Conservation (phyloP, 129 eudicot genomes). For the Helianthus tuberosus region DNA sequence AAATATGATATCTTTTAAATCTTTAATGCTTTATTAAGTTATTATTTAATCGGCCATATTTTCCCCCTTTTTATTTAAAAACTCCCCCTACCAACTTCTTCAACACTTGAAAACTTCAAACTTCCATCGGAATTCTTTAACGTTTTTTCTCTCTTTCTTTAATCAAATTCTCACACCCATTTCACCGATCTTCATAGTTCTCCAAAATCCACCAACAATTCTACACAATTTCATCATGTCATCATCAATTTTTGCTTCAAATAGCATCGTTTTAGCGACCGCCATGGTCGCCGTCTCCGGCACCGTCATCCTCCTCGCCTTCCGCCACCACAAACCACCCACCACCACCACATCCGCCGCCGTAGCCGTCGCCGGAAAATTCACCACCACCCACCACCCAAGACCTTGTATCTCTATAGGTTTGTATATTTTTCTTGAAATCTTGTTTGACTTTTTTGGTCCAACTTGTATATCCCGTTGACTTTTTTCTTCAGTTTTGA, state of each 20-base stretch:
- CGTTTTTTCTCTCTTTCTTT: background rate
- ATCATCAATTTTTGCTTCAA: conserved; percentile 53
- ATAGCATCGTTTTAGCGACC: conserved; percentile 62
- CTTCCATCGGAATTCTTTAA: conserved; percentile 4
- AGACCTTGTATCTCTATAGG: conserved; percentile 77
- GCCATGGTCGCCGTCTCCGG: conserved; percentile 85
- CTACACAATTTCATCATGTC: conserved; percentile 13
- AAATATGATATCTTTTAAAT: background rate
- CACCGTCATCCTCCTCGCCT: conserved; percentile 62
- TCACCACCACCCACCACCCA: conserved; percentile 31
- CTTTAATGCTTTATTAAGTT: too few relatives aligned
- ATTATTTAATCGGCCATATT: conserved; percentile 17
- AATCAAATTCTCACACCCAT: conserved; percentile 16
- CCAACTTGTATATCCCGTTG: conserved; percentile 8
- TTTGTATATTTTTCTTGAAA: conserved; percentile 30
- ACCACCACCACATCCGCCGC: conserved; percentile 19
- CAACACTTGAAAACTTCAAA: conserved; percentile 26
- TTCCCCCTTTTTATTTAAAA: conserved; percentile 30
- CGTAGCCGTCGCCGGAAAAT: conserved; percentile 21
- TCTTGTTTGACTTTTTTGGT: conserved; percentile 15
- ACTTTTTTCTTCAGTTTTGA: conserved; percentile 1
- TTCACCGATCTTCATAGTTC: conserved; percentile 17
- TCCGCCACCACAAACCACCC: conserved; percentile 55
- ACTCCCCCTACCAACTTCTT: conserved; percentile 16
- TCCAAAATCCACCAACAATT: conserved; percentile 1